These are phyloP conservation scores for Ilyonectria destructans DNA, from an alignment of 2,329 filamentous ascomycete species.

Conservation along the genomic window DNA sequence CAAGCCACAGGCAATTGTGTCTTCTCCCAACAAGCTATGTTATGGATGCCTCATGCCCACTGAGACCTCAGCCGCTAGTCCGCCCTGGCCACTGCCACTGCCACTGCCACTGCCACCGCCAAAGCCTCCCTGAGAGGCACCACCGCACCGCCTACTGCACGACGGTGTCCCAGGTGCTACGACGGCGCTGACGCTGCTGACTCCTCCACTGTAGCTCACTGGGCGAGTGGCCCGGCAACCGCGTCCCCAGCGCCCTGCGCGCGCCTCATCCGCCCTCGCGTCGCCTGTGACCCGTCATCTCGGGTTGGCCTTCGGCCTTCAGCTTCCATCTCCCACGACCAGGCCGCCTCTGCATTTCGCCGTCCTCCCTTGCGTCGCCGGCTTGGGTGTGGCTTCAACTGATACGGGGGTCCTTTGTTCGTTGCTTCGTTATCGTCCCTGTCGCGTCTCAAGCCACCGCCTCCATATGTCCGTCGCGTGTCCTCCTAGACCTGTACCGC, in stretches of 20 bases:
- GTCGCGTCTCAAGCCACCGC: neutral
- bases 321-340: neutral
- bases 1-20: neutral
- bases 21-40: too few species aligned
- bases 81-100: neutral
- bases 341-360: neutral
- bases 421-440: neutral
- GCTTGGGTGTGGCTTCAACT: neutral
- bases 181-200: slow-evolving; percentile 2
- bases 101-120: neutral
- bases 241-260: neutral
- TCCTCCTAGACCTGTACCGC: neutral
- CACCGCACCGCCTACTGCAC: neutral
- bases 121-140: neutral
- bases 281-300: slow-evolving; percentile 13
- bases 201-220: slow-evolving; percentile 9
- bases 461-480: neutral
- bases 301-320: neutral
- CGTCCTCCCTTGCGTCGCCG: neutral
- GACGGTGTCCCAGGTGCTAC: neutral
- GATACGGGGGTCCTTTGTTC: neutral
- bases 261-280: slow-evolving; percentile 23
- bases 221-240: slow-evolving; percentile 28
- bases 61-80: slow-evolving; percentile 3
- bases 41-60: neutral